Evolutionary conservation across 1,284 basidiomycete species (phyloP).

Genomic region (Exobasidium cylindrosporum): DNA sequence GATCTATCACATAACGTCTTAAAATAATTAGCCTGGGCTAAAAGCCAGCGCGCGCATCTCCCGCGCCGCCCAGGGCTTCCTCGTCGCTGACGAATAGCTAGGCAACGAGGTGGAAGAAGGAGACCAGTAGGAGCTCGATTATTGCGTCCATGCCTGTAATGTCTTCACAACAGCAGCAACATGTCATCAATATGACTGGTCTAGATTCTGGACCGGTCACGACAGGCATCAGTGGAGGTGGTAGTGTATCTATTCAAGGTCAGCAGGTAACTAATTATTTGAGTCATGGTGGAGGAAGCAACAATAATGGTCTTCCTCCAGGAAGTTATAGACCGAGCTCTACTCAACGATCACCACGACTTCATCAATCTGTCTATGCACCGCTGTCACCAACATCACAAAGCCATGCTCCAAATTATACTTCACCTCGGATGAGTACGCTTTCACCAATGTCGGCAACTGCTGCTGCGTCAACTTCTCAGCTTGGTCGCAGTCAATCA

Average conservation of each 20-base stretch:
- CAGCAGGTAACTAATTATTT: background rate
- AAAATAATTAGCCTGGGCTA: background rate
- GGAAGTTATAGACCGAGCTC: background rate
- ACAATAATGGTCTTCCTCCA: background rate
- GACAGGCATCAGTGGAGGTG: conserved; percentile 2
- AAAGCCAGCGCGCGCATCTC: background rate
- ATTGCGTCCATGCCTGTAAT: background rate
- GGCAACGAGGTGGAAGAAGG: too few relatives aligned
- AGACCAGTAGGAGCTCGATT: too few relatives aligned
- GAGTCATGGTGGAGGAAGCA: background rate
- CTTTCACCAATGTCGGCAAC: background rate
- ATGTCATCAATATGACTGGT: conserved; percentile 15
- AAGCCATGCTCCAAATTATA: background rate
- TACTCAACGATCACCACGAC: background rate
- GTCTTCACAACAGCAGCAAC: conserved; percentile 12
- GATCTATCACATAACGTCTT: too few relatives aligned
- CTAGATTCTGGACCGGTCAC: background rate
- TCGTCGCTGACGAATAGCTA: too few relatives aligned
- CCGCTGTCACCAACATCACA: background rate
- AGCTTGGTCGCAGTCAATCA: conserved; percentile 14
- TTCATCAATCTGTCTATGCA: background rate
- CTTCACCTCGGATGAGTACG: conserved; percentile 6
- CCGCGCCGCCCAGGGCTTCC: too few relatives aligned
- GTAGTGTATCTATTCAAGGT: background rate
- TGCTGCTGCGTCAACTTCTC: background rate